A percentile compares a stretch with the other conserved stretches of the same genome.
phyloP scores from a whole-genome alignment of 345 rosid species.

The Moricandia arvensis region DNA sequence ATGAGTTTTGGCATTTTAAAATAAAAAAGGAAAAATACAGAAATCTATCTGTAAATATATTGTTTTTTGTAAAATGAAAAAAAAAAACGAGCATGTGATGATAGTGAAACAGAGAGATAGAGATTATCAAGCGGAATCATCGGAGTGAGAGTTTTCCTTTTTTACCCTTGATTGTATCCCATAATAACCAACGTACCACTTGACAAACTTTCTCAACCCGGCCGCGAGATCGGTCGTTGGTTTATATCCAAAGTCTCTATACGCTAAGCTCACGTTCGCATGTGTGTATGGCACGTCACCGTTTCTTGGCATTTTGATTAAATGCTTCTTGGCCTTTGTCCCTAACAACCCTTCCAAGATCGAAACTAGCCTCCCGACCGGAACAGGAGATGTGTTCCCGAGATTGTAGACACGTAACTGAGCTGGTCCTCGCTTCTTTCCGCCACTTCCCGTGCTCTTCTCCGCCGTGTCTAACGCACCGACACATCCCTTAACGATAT shows the following conservation, averaged over 20 bases:
- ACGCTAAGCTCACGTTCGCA: conserved; percentile 75
- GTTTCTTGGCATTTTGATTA: conserved; percentile 75
- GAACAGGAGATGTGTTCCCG: conserved; percentile 80
- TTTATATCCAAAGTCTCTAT: conserved; percentile 65
- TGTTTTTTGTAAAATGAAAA: neutral
- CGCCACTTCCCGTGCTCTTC: conserved; percentile 82
- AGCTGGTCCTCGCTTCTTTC: conserved; percentile 62
- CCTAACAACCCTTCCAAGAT: conserved; percentile 55
- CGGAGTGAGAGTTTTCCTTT: conserved; percentile 45
- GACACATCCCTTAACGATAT: conserved; percentile 73
- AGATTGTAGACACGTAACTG: conserved; percentile 71
- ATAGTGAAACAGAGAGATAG: neutral
- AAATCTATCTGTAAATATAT: conserved; percentile 25
- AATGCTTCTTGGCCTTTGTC: conserved; percentile 65
- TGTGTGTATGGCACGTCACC: conserved; percentile 91
- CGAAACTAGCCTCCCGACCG: conserved; percentile 68
- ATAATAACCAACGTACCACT: conserved; percentile 73
- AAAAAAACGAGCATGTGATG: conserved; percentile 30
- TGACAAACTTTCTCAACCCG: conserved; percentile 79
- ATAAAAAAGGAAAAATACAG: conserved; percentile 24
- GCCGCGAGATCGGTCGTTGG: conserved; percentile 76
- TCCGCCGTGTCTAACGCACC: conserved; percentile 80
- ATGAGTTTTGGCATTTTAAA: conserved; percentile 28
- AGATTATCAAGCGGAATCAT: conserved; percentile 32
- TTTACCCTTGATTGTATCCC: conserved; percentile 60